Evolutionary conservation across 73 alveolate species (phyloP).

Genomic region (Paramecium primaurelia): DNA sequence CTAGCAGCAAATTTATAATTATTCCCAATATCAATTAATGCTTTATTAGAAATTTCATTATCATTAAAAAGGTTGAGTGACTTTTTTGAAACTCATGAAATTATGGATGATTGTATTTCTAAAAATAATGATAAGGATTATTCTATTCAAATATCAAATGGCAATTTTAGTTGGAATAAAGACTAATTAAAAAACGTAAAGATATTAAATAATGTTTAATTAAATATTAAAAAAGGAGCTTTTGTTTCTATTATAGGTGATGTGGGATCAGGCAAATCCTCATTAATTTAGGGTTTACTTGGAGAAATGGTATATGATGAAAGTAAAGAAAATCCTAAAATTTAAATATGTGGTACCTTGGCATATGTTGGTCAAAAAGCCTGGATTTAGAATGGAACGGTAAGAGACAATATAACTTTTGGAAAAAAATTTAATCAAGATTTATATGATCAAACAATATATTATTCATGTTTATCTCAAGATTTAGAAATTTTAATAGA

Average conservation of each 20-base stretch:
- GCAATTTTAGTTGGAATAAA: background rate
- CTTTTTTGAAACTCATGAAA: background rate
- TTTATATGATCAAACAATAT: constrained; percentile 73
- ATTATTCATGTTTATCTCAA: constrained; percentile 54
- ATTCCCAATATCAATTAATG: constrained; percentile 18
- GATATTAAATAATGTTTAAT: background rate
- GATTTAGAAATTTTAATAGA: constrained; percentile 86
- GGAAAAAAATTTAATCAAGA: constrained; percentile 78
- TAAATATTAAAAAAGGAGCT: constrained; percentile 2
- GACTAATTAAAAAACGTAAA: background rate
- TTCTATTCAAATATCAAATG: background rate
- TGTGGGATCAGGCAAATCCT: constrained; percentile 68
- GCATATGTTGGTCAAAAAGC: constrained; percentile 80
- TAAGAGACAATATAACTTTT: constrained; percentile 91
- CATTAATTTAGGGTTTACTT: constrained; percentile 31
- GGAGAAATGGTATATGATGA: constrained; percentile 52
- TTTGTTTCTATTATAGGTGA: constrained; percentile 50
- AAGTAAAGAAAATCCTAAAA: background rate
- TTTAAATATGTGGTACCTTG: constrained; percentile 35
- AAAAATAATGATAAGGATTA: background rate
- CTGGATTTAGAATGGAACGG: constrained; percentile 91
- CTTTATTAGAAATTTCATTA: background rate
- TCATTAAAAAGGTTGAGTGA: constrained; percentile 7
- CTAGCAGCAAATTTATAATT: background rate
- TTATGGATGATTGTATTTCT: background rate